Percentiles rank a stretch among this genome's conserved stretches.
Evolutionary conservation across 768 basidiomycete species (phyloP).

Genomic region (Termitomyces sp.): DNA sequence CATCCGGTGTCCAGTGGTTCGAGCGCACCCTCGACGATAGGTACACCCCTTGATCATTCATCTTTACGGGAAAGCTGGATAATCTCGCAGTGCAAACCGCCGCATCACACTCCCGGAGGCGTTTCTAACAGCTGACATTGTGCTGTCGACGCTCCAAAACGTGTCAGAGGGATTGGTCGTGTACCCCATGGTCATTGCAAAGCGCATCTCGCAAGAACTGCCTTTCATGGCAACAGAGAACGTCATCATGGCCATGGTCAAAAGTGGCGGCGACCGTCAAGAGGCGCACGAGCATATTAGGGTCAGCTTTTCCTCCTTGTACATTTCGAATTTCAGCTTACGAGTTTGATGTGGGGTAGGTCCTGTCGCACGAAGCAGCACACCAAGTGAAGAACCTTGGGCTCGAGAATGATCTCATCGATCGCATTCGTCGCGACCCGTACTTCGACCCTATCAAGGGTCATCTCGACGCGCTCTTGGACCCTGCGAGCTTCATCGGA

Average conservation of each 20-base stretch:
- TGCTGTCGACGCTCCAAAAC: slow-evolving; percentile 92
- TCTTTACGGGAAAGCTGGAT: background rate
- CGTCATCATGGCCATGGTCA: slow-evolving; percentile 98
- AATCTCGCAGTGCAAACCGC: slow-evolving; percentile 74
- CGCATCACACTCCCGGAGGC: slow-evolving; percentile 96
- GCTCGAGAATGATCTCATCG: slow-evolving; percentile 92
- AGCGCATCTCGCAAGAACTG: slow-evolving; percentile 89
- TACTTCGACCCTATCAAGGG: slow-evolving; percentile 88
- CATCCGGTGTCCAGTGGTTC: slow-evolving; percentile 94
- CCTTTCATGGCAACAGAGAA: slow-evolving; percentile 99
- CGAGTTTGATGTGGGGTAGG: slow-evolving; percentile 31
- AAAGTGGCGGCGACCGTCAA: slow-evolving; percentile 90
- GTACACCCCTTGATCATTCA: slow-evolving; percentile 27
- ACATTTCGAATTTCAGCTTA: background rate
- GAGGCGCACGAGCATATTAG: slow-evolving; percentile 96
- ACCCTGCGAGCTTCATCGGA: slow-evolving; percentile 87
- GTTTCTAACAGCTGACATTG: slow-evolving; percentile 94
- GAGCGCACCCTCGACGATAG: slow-evolving; percentile 97
- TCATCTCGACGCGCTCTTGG: slow-evolving; percentile 73
- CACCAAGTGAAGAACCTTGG: slow-evolving; percentile 94
- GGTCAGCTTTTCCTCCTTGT: slow-evolving; percentile 32
- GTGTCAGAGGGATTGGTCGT: slow-evolving; percentile 99
- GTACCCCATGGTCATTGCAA: slow-evolving; percentile 92
- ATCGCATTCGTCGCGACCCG: slow-evolving; percentile 69
- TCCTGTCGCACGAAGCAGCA: slow-evolving; percentile 92